Evolutionary conservation across 257 asterid species (phyloP).

Genomic region (Nicotiana sylvestris): DNA sequence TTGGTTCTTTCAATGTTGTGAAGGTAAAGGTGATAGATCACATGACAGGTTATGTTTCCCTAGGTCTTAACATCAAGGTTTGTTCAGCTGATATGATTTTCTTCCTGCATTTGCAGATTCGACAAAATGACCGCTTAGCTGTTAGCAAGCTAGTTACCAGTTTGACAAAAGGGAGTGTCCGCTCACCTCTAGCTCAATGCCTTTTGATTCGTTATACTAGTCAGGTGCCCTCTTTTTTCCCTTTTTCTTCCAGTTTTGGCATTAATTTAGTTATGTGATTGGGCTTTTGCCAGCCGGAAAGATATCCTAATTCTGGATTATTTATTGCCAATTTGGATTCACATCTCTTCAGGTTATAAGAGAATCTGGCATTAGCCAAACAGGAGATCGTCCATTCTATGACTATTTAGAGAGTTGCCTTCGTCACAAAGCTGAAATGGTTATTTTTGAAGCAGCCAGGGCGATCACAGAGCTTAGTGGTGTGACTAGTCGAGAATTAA

Average conservation of each 20-base stretch:
- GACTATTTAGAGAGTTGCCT: conserved; percentile 93
- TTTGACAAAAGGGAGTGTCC: conserved; percentile 89
- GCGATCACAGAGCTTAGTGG: conserved; percentile 86
- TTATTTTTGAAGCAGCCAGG: conserved; percentile 93
- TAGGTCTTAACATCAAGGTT: background rate
- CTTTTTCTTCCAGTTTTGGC: background rate
- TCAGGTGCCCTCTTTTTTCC: conserved; percentile 45
- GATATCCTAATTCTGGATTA: background rate
- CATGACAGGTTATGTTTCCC: conserved; percentile 16
- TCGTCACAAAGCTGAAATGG: conserved; percentile 97
- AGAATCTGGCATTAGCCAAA: conserved; percentile 64
- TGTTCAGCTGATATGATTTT: background rate
- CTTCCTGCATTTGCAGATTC: conserved; percentile 50
- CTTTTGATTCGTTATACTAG: conserved; percentile 90
- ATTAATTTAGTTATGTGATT: background rate
- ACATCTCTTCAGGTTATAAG: conserved; percentile 60
- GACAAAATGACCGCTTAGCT: conserved; percentile 93
- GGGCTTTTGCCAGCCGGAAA: background rate
- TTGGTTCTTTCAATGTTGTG: background rate
- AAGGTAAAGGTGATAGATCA: background rate
- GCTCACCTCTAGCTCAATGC: conserved; percentile 94
- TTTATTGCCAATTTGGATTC: conserved; percentile 12
- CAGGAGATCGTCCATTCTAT: conserved; percentile 89
- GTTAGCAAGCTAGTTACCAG: conserved; percentile 90
- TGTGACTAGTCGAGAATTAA: conserved; percentile 81